Conservation (phyloP, 495 filamentous ascomycete species). For the Jackrogersella minutella region DNA sequence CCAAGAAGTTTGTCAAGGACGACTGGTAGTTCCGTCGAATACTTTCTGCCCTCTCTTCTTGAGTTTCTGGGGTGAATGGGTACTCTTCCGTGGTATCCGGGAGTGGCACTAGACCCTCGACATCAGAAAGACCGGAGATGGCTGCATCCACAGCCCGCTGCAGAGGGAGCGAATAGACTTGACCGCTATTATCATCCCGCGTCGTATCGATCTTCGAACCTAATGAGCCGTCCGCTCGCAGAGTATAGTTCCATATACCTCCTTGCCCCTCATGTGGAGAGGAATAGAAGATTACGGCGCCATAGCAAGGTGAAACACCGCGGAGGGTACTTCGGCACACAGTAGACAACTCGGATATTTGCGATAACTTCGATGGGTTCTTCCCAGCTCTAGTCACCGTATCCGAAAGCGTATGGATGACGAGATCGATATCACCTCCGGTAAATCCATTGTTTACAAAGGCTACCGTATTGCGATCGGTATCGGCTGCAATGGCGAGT, state of each 20-base stretch:
- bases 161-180: constrained; percentile 79
- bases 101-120: constrained; percentile 50
- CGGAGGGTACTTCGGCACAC: constrained; percentile 72
- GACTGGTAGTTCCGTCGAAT: constrained; percentile 74
- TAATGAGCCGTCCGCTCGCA: constrained; percentile 74
- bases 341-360: constrained; percentile 62
- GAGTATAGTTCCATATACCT: constrained; percentile 83
- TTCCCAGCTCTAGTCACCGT: constrained; percentile 61
- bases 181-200: constrained; percentile 67
- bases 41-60: constrained; percentile 65
- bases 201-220: constrained; percentile 64
- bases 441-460: constrained; percentile 78
- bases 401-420: constrained; percentile 69
- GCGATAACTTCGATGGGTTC: constrained; percentile 60
- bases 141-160: constrained; percentile 78
- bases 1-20: constrained; percentile 71
- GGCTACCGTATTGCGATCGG: constrained; percentile 69
- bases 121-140: constrained; percentile 64
- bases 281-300: constrained; percentile 75
- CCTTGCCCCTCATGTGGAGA: constrained; percentile 72
- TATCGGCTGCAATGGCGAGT: constrained; percentile 56
- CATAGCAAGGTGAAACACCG: constrained; percentile 76
- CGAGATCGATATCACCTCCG: constrained; percentile 73
- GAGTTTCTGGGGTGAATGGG: constrained; percentile 72
- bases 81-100: constrained; percentile 67